These are phyloP conservation scores for Dictyophora rubrovolvata DNA, from an alignment of 768 basidiomycete species.

Conservation along the genomic window DNA sequence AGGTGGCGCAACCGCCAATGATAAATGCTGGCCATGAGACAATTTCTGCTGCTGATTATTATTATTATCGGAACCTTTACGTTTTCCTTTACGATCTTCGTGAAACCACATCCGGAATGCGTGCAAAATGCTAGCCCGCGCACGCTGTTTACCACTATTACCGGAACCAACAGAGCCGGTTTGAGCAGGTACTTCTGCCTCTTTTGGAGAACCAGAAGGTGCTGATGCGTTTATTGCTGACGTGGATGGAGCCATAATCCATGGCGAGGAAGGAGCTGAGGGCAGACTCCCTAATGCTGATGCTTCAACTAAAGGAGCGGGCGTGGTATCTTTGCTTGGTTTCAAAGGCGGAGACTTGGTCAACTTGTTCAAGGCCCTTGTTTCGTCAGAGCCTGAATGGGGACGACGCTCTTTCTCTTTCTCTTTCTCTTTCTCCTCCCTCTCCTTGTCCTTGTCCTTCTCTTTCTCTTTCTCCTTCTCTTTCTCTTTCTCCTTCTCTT, in stretches of 20 bases:
- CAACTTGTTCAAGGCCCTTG: slow-evolving; percentile 49
- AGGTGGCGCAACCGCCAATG: slow-evolving; percentile 14
- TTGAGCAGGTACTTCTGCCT: slow-evolving; percentile 30
- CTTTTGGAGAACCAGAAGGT: slow-evolving; percentile 44
- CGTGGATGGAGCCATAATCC: slow-evolving; percentile 45
- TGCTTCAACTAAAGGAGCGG: slow-evolving; percentile 34
- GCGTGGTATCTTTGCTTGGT: slow-evolving; percentile 42
- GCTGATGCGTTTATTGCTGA: slow-evolving; percentile 31
- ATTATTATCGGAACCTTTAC: slow-evolving; percentile 34
- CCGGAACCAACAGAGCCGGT: slow-evolving; percentile 20
- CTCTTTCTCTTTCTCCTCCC: neutral
- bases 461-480: slow-evolving; percentile 1
- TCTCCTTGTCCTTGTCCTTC: slow-evolving; percentile 12
- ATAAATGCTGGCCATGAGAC: slow-evolving; percentile 9
- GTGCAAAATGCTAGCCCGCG: slow-evolving; percentile 71
- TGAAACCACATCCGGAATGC: slow-evolving; percentile 89
- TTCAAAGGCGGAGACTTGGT: slow-evolving; percentile 62
- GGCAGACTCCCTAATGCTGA: slow-evolving; percentile 13
- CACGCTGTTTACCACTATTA: slow-evolving; percentile 31
- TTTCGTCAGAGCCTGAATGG: slow-evolving; percentile 37
- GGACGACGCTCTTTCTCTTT: slow-evolving; percentile 21
- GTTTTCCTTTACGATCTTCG: slow-evolving; percentile 82
- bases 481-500: slow-evolving; percentile 10
- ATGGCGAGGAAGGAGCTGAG: slow-evolving; percentile 52
- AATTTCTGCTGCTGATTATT: slow-evolving; percentile 1